These are phyloP conservation scores for Flaveria linearis DNA, from an alignment of 129 eudicot species.

Conservation along the genomic window DNA sequence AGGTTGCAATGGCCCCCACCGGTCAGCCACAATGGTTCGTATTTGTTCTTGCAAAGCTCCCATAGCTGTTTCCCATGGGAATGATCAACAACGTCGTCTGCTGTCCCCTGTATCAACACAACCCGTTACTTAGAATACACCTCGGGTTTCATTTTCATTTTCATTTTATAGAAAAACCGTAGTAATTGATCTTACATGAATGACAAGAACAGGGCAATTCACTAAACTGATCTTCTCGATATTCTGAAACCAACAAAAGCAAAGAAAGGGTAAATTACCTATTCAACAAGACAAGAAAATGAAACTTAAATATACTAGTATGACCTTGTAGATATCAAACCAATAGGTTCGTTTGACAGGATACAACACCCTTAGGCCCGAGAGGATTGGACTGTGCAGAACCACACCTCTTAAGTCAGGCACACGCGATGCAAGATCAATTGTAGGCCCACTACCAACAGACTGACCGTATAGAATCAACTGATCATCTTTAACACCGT, in stretches of 20 bases:
- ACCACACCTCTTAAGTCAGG: conserved; percentile 92
- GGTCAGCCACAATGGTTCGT: conserved; percentile 81
- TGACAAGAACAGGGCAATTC: conserved; percentile 78
- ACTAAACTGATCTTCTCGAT: conserved; percentile 73
- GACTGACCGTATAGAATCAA: conserved; percentile 85
- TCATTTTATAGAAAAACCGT: conserved; percentile 12
- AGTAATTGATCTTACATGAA: conserved; percentile 63
- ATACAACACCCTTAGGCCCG: conserved; percentile 81
- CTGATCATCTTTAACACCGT: conserved; percentile 79
- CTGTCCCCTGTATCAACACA: conserved; percentile 62
- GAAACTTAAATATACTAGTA: background rate
- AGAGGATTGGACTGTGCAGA: conserved; percentile 88
- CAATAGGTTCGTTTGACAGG: conserved; percentile 87
- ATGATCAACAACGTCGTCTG: conserved; percentile 87
- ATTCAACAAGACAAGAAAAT: background rate
- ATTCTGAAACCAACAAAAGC: conserved; percentile 50
- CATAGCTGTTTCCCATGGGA: conserved; percentile 90
- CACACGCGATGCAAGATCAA: conserved; percentile 79
- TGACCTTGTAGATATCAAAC: conserved; percentile 93
- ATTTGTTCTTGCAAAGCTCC: conserved; percentile 83
- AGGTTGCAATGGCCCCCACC: conserved; percentile 97
- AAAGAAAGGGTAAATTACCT: background rate
- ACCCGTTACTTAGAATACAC: background rate
- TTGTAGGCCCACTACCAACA: conserved; percentile 95
- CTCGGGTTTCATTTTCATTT: background rate